A percentile compares a stretch with the other conserved stretches of the same genome.
phyloP scores from a whole-genome alignment of 2,329 filamentous ascomycete genomes.

The Drechslerella dactyloides region DNA sequence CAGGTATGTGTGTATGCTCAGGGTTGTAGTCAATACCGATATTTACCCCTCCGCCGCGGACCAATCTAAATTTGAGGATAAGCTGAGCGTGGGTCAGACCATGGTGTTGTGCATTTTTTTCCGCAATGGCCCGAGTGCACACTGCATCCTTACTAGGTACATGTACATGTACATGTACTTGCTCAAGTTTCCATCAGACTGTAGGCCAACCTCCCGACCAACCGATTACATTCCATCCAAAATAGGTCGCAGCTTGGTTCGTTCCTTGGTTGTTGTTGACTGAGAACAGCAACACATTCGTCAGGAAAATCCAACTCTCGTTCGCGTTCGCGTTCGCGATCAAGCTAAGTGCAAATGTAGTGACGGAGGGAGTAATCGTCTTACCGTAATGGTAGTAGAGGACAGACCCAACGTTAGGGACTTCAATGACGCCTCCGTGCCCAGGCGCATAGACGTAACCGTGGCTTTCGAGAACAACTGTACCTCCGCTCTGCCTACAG shows the following conservation, averaged over 20 bases:
- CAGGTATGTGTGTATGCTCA: too few species aligned
- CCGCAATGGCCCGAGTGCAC: too few species aligned
- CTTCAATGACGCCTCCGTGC: slow-evolving; percentile 66
- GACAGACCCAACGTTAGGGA: slow-evolving; percentile 61
- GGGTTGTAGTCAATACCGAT: too few species aligned
- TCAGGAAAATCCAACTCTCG: slow-evolving; percentile 23
- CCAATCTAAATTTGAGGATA: too few species aligned
- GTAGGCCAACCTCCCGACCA: slow-evolving; percentile 59
- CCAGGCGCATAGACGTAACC: slow-evolving; percentile 70
- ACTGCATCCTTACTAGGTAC: too few species aligned
- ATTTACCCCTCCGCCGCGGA: too few species aligned
- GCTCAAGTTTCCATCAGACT: too few species aligned
- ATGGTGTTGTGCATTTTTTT: too few species aligned
- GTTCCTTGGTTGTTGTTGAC: slow-evolving; percentile 64
- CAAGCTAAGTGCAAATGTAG: too few species aligned
- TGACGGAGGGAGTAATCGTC: slow-evolving; percentile 10
- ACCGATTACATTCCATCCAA: slow-evolving; percentile 59
- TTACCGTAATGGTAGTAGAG: slow-evolving; percentile 69
- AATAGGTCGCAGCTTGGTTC: slow-evolving; percentile 59
- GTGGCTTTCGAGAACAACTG: slow-evolving; percentile 67
- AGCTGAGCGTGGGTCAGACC: too few species aligned
- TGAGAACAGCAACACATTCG: slow-evolving; percentile 32
- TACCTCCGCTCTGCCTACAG: slow-evolving; percentile 67
- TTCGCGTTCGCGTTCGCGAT: not conserved
- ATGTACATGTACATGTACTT: too few species aligned